Conservation (phyloP, 129 eudicot genomes). For the Escallonia herrerae region DNA sequence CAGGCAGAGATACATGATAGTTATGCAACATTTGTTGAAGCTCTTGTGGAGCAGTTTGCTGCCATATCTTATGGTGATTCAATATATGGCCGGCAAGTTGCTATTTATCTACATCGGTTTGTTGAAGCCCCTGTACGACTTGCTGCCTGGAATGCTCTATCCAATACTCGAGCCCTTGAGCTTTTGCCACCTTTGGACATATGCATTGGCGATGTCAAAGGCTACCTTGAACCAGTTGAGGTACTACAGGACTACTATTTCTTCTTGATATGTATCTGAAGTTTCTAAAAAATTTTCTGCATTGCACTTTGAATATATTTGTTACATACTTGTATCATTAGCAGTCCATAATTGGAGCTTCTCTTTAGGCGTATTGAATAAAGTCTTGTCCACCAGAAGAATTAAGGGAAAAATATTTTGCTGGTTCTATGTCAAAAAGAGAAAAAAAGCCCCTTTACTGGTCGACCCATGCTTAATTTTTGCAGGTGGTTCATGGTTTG, state of each 20-base stretch:
- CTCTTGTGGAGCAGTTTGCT: slow-evolving; percentile 82
- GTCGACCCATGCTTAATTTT: too few species aligned
- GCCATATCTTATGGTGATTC: slow-evolving; percentile 85
- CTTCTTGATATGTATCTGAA: not conserved
- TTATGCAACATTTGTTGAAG: slow-evolving; percentile 73
- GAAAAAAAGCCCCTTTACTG: too few species aligned
- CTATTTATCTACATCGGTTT: slow-evolving; percentile 62
- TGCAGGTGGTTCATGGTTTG: too few species aligned
- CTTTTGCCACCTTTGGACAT: slow-evolving; percentile 78
- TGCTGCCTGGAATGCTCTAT: slow-evolving; percentile 79
- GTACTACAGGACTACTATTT: slow-evolving; percentile 20
- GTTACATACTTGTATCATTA: too few species aligned
- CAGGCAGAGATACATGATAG: slow-evolving; percentile 75
- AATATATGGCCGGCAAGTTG: slow-evolving; percentile 78
- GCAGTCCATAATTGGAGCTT: too few species aligned
- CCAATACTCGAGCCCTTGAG: slow-evolving; percentile 71
- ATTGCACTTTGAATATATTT: too few species aligned
- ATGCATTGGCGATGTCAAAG: slow-evolving; percentile 53
- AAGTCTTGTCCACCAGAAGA: not conserved
- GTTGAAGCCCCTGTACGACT: slow-evolving; percentile 71
- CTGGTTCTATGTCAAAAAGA: too few species aligned
- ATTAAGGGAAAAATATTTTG: too few species aligned
- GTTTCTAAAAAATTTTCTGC: not conserved
- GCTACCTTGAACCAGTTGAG: slow-evolving; percentile 90
- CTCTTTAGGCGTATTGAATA: not conserved